A percentile compares a stretch with the other conserved stretches of the same genome.
Evolutionary conservation across 2,329 filamentous ascomycete genomes (phyloP).

Genomic region (Scorias spongiosa): DNA sequence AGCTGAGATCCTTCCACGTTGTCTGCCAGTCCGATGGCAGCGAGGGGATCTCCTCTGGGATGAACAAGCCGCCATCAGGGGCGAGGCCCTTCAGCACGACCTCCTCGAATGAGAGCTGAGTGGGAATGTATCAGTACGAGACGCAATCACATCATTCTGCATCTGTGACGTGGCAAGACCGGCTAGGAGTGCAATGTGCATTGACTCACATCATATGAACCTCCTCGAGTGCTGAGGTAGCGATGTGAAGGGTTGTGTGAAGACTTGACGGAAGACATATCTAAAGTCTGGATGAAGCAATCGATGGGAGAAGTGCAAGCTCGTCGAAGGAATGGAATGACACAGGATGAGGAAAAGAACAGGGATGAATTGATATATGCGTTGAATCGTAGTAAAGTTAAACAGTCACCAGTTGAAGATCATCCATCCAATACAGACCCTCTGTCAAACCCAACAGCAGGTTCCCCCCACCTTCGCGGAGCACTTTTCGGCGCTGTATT

Average conservation of each 20-base stretch:
- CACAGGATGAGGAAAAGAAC: too few relatives aligned
- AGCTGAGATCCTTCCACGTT: constrained; percentile 62
- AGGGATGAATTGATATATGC: too few relatives aligned
- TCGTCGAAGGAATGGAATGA: too few relatives aligned
- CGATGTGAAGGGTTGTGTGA: constrained; percentile 40
- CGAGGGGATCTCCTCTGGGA: constrained; percentile 65
- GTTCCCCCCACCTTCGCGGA: too few relatives aligned
- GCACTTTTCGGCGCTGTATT: too few relatives aligned
- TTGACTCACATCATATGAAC: constrained; percentile 42
- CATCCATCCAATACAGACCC: too few relatives aligned
- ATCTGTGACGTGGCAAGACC: background rate
- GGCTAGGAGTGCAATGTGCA: background rate
- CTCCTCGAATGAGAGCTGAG: constrained; percentile 73
- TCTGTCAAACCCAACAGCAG: too few relatives aligned
- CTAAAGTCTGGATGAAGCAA: too few relatives aligned
- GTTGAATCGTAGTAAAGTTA: too few relatives aligned
- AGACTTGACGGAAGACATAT: constrained; percentile 17
- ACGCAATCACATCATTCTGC: constrained; percentile 3
- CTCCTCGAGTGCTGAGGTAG: constrained; percentile 48
- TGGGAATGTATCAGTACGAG: constrained; percentile 15
- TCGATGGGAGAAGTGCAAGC: too few relatives aligned
- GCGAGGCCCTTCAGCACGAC: constrained; percentile 83
- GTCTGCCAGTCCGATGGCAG: constrained; percentile 48
- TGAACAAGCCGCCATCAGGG: constrained; percentile 73
- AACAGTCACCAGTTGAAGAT: too few relatives aligned